Conservation (phyloP, 129 eudicot genomes). For the Gnaphalium uliginosum region DNA sequence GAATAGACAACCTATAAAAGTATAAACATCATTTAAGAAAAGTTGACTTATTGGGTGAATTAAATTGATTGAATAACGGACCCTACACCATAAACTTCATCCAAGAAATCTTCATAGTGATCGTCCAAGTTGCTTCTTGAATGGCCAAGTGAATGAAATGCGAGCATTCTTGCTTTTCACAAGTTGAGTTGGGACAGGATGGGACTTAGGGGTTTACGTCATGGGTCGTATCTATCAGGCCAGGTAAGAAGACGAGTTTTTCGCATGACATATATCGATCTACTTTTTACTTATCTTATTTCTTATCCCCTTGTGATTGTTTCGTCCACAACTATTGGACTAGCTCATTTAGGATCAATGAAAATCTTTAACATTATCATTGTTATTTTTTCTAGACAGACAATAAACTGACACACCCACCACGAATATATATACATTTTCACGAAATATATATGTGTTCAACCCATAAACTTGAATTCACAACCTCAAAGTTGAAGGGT, state of each 20-base stretch:
- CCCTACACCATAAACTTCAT: background rate
- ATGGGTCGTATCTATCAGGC: no score
- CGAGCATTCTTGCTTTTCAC: background rate
- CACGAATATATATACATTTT: no score
- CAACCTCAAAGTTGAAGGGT: no score
- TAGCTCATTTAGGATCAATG: background rate
- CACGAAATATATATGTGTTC: no score
- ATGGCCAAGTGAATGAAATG: conserved; percentile 18
- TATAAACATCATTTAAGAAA: no score
- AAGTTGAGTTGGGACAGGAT: conserved; percentile 9
- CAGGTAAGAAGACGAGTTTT: background rate
- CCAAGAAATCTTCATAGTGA: conserved; percentile 3
- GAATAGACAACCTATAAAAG: no score
- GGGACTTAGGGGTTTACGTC: background rate
- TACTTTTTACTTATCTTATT: background rate
- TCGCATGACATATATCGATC: background rate
- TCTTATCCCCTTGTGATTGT: background rate
- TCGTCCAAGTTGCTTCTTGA: conserved; percentile 19
- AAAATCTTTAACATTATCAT: background rate
- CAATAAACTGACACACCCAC: no score
- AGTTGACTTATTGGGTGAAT: background rate
- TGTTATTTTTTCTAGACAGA: no score
- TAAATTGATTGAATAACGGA: no score
- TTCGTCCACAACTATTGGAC: background rate
- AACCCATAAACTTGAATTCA: no score